phyloP scores from a whole-genome alignment of 192 early-diverging fungal species.

The Mortierella alpina region DNA sequence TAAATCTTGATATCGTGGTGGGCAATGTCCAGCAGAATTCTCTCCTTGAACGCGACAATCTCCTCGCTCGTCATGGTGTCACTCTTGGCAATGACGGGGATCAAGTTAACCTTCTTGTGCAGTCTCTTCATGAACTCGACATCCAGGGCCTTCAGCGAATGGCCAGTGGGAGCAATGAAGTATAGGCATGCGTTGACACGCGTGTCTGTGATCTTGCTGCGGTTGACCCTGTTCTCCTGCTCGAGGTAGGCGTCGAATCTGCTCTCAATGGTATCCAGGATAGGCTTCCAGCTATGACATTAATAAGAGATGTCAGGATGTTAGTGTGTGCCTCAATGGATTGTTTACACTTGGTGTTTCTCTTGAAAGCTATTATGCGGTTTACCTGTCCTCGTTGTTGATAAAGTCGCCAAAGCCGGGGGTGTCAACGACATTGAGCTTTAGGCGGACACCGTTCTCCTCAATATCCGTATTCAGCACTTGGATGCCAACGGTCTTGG shows the following conservation, averaged over 20 bases:
- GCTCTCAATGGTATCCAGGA: conserved; percentile 94
- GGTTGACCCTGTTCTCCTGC: conserved; percentile 92
- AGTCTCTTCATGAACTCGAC: conserved; percentile 96
- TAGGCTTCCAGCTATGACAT: conserved; percentile 90
- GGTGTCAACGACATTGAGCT: conserved; percentile 96
- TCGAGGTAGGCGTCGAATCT: conserved; percentile 94
- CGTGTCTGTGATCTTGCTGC: conserved; percentile 90
- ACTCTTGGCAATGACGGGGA: conserved; percentile 91
- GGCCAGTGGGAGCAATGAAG: conserved; percentile 98
- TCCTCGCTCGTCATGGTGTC: conserved; percentile 91
- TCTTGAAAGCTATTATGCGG: background rate
- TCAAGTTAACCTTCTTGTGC: conserved; percentile 88
- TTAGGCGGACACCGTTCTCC: conserved; percentile 94
- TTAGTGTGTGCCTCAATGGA: background rate
- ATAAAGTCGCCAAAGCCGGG: conserved; percentile 99
- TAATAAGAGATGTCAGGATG: background rate
- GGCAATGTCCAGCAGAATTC: conserved; percentile 84
- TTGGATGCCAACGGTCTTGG: conserved; percentile 83
- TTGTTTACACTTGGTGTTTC: background rate
- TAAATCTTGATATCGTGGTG: conserved; percentile 90
- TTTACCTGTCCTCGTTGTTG: conserved; percentile 95
- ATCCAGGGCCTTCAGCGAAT: conserved; percentile 90
- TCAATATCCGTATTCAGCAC: conserved; percentile 89
- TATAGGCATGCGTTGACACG: conserved; percentile 95
- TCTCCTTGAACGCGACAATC: conserved; percentile 85